A percentile compares a stretch with the other conserved stretches of the same genome.
Conservation (phyloP, 2,329 filamentous ascomycete genomes). For the Hypoxylon sp. region DNA sequence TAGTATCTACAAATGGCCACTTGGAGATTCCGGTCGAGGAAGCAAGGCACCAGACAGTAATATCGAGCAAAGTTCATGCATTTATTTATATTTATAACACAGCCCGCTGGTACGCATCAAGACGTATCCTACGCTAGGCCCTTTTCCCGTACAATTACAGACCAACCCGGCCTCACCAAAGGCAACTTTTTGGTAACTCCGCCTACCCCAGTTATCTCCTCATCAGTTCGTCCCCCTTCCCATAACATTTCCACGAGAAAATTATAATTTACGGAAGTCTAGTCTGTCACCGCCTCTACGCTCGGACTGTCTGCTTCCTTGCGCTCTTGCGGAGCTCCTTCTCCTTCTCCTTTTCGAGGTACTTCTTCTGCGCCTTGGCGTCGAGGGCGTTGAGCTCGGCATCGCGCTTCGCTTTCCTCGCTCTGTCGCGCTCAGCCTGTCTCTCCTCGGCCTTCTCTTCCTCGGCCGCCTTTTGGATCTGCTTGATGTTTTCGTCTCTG, state of each 20-base stretch:
- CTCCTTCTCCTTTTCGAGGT: conserved; percentile 82
- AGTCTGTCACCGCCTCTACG: conserved; percentile 51
- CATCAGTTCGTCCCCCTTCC: neutral
- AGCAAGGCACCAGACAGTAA: neutral
- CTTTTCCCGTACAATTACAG: conserved; percentile 24
- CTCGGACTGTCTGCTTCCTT: conserved; percentile 68
- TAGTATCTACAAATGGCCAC: neutral
- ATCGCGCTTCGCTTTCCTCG: conserved; percentile 92
- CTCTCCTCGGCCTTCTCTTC: conserved; percentile 71
- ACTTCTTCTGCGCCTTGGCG: conserved; percentile 88
- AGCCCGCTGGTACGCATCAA: conserved; percentile 8
- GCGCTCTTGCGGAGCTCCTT: conserved; percentile 72
- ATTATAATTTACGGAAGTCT: neutral
- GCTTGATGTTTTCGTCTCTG: conserved; percentile 83
- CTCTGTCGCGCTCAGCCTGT: conserved; percentile 70
- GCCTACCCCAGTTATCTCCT: neutral
- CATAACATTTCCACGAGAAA: conserved; percentile 3
- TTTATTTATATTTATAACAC: conserved; percentile 28
- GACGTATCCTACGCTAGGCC: neutral
- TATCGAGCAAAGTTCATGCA: conserved; percentile 21
- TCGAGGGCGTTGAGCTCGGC: conserved; percentile 80
- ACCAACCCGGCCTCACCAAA: conserved; percentile 12
- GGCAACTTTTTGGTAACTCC: conserved; percentile 14
- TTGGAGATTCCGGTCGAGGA: too few species aligned
- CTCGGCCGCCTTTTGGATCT: conserved; percentile 83